Base-by-base conservation (phyloP, 345 rosid genomes). In the Gossypium arboreum region DNA sequence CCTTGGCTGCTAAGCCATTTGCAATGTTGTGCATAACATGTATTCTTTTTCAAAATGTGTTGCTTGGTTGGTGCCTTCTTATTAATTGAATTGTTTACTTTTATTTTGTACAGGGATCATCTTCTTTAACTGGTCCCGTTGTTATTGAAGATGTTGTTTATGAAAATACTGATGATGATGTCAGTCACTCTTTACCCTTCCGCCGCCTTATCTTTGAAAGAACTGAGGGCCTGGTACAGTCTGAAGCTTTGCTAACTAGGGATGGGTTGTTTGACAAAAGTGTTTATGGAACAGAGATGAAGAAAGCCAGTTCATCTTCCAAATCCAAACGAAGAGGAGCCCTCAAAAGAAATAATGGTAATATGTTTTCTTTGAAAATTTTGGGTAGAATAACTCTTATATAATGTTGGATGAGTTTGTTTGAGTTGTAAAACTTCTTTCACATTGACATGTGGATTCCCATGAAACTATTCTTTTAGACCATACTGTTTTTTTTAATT, bases 201-300 rank as follows among this genome's bases (percentile, higher is more conserved):
- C 91, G 98, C 5, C 97, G 98, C 71, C 97, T 94, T 85, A 84
- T 94, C 56, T 94, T 94, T 67, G 87, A 84, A 84, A 87, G 98
- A 83, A 81, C 88, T 47, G 93, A 90, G 82, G 79, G 84, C 62
- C 77, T 94, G 83, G 90, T 94, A 73, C 98, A 94, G 81, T 94
- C 98, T 71, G 98, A 94, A 88, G 97, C 95, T 84, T 84, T 94
- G 80, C 85, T 94, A 66, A 74, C 75, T n/a, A 78, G 70, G 72
- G 88, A 83, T 74, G 87, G 52, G 67, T 75, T 79, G 69, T 65
- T 80, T 60, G 78, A 74, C 48, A 78, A 79, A 69, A 71, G 17
- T 73, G 66, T 78, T 52, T 79, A 74, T 76, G 82, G 64, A 74
- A 73, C 77, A 65, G 88, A 74, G 61, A 77, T 65, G 54, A 87